Evolutionary conservation across 1,284 basidiomycete species (phyloP), one percentile per base, ranked within the genome.

Genomic region (Moesziomyces sp.): DNA sequence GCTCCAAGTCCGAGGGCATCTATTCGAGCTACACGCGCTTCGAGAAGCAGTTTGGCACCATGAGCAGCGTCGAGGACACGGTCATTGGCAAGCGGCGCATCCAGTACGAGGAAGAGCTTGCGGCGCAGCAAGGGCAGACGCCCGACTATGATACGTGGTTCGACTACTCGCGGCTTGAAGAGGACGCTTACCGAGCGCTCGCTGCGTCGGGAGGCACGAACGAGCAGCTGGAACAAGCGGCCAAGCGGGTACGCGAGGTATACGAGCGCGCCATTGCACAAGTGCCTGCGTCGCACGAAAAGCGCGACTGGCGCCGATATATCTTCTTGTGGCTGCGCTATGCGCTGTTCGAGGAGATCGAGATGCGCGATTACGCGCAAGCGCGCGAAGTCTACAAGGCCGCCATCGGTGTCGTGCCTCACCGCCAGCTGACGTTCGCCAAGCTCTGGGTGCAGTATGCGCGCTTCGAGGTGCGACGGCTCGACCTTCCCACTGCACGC

Each of bases 91-190:
- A 98, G 85, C 89, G 97, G 24, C 88, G 96, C 46, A 97, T 99
- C 62, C 94, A 99, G 82, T 99, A 99, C 84, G 96, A 83, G 63
- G 82, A 83, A 52, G 71, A 79, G 52, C 49, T 80, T 23, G 58
- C 67, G 30, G 58, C 62, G 14, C 38, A 40, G 1, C 30, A 48
- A 30, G 65, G 62, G 2, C 97, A 76, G 89, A 7, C 91, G 40
- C 26, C 69, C n/a, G 97, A 98, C 84, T 99, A 98, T 80, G 96
- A 99, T 84, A 92, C 92, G 1, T 99, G 97, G 97, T 98, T 98
- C 83, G 97, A 98, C 81, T 97, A 97, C 79, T 89, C 93, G 13
- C 89, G 94, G 5, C 85, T 99, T 21, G 96, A 99, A 84, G 97
- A 99, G 84, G 92, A 91, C 44, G 92, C 94, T 0, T 89, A 90